A percentile compares a stretch with the other conserved stretches of the same genome.
phyloP scores from a whole-genome alignment of 106 monocot genomes.

The Amphibolis antarctica region DNA sequence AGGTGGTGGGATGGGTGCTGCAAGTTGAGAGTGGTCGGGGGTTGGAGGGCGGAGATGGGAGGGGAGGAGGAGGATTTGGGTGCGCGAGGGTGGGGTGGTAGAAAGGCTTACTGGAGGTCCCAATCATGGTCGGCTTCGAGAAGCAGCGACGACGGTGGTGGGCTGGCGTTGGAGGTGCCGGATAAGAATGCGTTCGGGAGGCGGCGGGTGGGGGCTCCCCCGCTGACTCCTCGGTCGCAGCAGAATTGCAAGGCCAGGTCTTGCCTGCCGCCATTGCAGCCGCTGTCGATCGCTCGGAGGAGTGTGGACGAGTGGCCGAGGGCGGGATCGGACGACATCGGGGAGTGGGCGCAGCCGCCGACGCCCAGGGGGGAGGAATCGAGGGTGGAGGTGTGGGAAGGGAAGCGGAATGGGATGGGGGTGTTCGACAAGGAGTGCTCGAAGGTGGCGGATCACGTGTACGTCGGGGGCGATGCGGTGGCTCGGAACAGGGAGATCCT shows the following conservation, averaged over 20 bases:
- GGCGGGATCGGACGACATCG: conserved; percentile 82
- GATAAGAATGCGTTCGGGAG: conserved; percentile 6
- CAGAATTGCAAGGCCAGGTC: conserved; percentile 45
- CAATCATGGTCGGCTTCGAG: conserved; percentile 79
- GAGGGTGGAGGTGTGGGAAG: conserved; percentile 35
- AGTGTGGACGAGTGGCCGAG: conserved; percentile 78
- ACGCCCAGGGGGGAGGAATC: conserved; percentile 44
- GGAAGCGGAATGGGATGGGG: conserved; percentile 43
- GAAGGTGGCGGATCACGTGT: conserved; percentile 90
- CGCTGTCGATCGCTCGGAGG: conserved; percentile 61
- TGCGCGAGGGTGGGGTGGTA: not conserved
- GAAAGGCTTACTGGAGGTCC: conserved; percentile 73
- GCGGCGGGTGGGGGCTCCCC: conserved; percentile 20
- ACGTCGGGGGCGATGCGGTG: conserved; percentile 77
- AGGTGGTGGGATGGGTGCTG: too few species aligned
- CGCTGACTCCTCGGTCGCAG: conserved; percentile 62
- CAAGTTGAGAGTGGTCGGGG: too few species aligned
- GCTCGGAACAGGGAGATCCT: conserved; percentile 81
- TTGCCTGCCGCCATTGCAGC: conserved; percentile 74
- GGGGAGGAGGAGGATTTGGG: conserved; percentile 8
- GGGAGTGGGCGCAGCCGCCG: conserved; percentile 61
- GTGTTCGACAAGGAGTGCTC: conserved; percentile 95
- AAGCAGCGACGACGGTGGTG: conserved; percentile 4
- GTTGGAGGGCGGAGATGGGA: conserved; percentile 2
- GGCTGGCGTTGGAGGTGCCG: not conserved